Conservation (phyloP, 345 rosid species). For the Hypericum androsaemum region DNA sequence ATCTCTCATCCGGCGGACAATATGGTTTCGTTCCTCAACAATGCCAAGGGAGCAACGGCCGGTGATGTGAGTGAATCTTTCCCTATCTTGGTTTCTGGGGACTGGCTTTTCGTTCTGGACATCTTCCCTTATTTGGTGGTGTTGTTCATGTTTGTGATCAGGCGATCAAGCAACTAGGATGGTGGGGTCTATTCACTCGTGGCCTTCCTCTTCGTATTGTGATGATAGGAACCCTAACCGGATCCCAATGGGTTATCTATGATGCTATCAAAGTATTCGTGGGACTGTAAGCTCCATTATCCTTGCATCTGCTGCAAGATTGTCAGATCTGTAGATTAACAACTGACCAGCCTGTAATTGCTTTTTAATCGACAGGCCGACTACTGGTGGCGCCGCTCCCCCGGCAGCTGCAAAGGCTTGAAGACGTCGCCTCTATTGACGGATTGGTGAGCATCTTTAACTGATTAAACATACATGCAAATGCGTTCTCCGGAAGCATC, state of each 20-base stretch:
- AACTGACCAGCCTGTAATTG: background rate
- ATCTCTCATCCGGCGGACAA: conserved; percentile 97
- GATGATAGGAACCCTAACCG: conserved; percentile 95
- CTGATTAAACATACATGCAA: background rate
- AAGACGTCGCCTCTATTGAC: background rate
- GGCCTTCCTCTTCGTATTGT: conserved; percentile 92
- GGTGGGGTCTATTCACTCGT: conserved; percentile 73
- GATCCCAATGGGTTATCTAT: conserved; percentile 89
- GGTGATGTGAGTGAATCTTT: conserved; percentile 59
- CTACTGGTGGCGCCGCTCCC: background rate
- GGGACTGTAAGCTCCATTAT: conserved; percentile 66
- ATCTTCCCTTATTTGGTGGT: conserved; percentile 7
- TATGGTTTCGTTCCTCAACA: conserved; percentile 94
- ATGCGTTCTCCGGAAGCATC: no score
- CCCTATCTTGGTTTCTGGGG: background rate
- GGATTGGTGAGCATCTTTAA: background rate
- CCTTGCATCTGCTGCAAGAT: background rate
- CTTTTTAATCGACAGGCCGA: background rate
- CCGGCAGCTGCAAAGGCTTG: background rate
- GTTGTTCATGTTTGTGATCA: conserved; percentile 19
- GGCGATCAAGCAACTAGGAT: conserved; percentile 72
- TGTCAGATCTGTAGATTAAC: background rate
- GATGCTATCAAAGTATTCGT: conserved; percentile 85
- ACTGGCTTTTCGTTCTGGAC: background rate
- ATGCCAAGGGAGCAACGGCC: conserved; percentile 92